Base-by-base conservation (phyloP, 2,329 filamentous ascomycete species). In the Davidsoniella neocaledoniae region DNA sequence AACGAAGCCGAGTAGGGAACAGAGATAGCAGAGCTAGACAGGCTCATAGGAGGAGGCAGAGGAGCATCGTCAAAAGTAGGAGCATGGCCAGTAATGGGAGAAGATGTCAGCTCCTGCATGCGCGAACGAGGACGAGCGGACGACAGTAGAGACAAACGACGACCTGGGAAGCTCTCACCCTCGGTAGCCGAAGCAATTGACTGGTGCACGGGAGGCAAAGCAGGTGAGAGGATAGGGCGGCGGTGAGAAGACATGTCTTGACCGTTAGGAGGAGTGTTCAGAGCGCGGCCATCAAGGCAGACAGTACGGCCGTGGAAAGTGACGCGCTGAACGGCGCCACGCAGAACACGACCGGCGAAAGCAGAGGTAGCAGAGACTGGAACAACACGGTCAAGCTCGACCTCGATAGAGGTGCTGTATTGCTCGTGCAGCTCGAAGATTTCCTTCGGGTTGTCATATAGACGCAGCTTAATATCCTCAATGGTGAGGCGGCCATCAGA, bases 381-480 rank as follows among this genome's bases (percentile, higher is more conserved):
- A 19, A 67, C 62, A 51, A 64, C 62, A 42, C 83, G 76, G 60
- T 86, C 83, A 57, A 87, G 71, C 64, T 87, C 83, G 19, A 85
- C 73, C 67, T 88, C 83, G 36, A 88, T 72, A 4, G 75, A 76
- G 37, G 81, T 79, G 52, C 79, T 79, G n/a, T 73, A 65, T 64
- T 88, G 83, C 57, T 88, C 83, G 56, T 88, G 83, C 46, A 88
- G 73, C 67, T 88, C 83, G 57, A 88, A 88, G 58, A 88, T 87
- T 60, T 76, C 74, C 67, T 82, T 83, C 2, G 83, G 83, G 61
- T 86, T 87, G 60, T 85, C 79, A 61, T 87, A 82, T 43, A 88
- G 71, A 40, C 81, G 77, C 50, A 66, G 61, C 60, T 76, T 81
- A 61, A 88, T 73, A 59, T 88, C 83, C 29, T 87, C 81, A 36